Base-by-base conservation (phyloP, 352 stramenopile species). In the Phytopythium mirpurense region DNA sequence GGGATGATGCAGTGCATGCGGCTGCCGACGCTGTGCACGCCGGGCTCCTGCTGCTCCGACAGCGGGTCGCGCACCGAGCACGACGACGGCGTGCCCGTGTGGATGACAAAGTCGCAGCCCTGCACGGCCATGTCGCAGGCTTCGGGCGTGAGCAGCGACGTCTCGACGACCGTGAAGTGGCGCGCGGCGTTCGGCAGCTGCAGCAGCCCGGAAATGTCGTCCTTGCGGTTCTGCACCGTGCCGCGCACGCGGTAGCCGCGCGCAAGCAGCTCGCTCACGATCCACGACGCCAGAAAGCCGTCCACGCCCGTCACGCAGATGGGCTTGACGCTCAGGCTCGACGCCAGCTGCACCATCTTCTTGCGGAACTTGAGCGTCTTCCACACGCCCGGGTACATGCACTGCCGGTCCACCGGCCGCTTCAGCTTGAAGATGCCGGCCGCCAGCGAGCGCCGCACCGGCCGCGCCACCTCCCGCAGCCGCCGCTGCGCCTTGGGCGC, bases 1-100 rank as follows among this genome's bases (percentile, higher is more conserved):
- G 85, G 85, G 31, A 95, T 92, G 66, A 95, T 95, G 43, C 83
- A 93, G 70, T 95, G 85, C 80, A 95, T 92, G 24, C 85, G 83
- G 53, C 85, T 95, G 43, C 85, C 85, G 60, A 95, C 91, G 51
- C 83, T 93, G 54, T 95, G 84, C 21, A 95, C 85, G 3, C 83
- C 85, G 2, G 85, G 85, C 57, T 95, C 85, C 19, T 86, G 70
- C 36, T 88, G 80, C 59, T 95, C 85, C 23, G 85, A 93, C 14
- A 93, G 59, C 29, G 85, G 85, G 42, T 95, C 85, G 36, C 85
- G 78, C 52, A 95, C 83, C 23, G 85, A 92, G 56, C 85, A 95
- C 19, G 81, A 93, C 51, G 85, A 87, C 15, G 85, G 85, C 31
- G 83, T 93, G 21, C 85, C 85, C 29, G 85, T 95, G 59, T 95